Conservation (phyloP, 2,329 filamentous ascomycete species). For the Hypoxylon sp. region DNA sequence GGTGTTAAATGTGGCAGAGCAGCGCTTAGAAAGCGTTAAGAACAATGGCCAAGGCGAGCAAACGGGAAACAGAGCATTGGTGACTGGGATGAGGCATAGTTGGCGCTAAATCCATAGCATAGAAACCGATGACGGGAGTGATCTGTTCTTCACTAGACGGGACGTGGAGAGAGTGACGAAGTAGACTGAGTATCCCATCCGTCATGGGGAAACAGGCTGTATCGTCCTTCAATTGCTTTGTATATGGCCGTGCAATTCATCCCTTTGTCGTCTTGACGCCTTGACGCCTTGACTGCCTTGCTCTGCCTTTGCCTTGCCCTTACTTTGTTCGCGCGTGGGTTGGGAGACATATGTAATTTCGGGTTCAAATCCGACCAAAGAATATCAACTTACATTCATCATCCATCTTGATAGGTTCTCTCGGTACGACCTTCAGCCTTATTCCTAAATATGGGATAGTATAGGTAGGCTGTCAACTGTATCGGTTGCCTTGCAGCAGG, state of each 20-base stretch:
- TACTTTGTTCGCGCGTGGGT: conserved; percentile 21
- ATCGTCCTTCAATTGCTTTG: conserved; percentile 19
- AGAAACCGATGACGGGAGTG: conserved; percentile 21
- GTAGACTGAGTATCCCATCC: conserved; percentile 4
- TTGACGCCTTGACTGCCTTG: conserved; percentile 22
- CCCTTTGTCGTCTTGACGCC: not conserved
- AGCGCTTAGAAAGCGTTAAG: conserved; percentile 19
- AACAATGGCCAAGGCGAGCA: conserved; percentile 19
- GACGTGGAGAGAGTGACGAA: conserved; percentile 8
- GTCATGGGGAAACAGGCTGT: not conserved
- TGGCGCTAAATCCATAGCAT: conserved; percentile 23
- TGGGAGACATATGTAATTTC: not conserved
- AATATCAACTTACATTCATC: conserved; percentile 43
- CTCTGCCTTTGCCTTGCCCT: conserved; percentile 29
- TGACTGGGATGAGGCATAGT: conserved; percentile 25
- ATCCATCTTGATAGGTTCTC: conserved; percentile 31
- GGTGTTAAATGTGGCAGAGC: conserved; percentile 31
- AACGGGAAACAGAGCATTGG: conserved; percentile 12
- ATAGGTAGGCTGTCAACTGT: conserved; percentile 19
- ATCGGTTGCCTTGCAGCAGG: conserved; percentile 27
- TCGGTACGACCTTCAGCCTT: conserved; percentile 33
- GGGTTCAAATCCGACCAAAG: conserved; percentile 5
- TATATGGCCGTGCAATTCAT: conserved; percentile 11
- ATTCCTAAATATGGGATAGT: conserved; percentile 22
- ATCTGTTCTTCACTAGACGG: conserved; percentile 15